Base-by-base conservation (phyloP, 2,329 filamentous ascomycete species). In the Fusarium beomiforme region DNA sequence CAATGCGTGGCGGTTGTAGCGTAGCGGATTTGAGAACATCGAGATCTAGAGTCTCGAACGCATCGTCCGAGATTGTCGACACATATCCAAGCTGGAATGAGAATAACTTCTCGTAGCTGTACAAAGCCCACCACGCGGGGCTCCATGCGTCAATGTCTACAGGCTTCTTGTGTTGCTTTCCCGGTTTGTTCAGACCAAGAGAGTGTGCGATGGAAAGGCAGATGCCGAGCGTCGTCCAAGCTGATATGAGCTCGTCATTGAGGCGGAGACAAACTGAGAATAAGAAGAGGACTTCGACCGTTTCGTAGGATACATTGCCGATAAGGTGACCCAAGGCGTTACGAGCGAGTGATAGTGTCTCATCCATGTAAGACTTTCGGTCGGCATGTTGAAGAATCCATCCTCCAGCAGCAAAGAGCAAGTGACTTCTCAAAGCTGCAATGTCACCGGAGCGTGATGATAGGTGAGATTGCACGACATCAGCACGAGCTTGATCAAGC, bases 51-150 rank as follows among this genome's bases (percentile, higher is more conserved):
- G 5, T 39, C 4, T 59, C 37, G 2, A 65, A 65, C 1, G 37
- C 11, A 4, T 65, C 60, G 8, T 65, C 62, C 0, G 50, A 65
- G 0, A 65, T 65, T 1, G 31, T 59, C 0, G 62, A 65, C 0
- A 50, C 62, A 2, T 59, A 65, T 3, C 62, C 62, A 1, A 65
- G 26, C 9, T 65, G 62, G 13, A 65, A 65, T 0, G 62, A 65
- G 11, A 65, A 65, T 0, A 65, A 3, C 19, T 65, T 65, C 21
- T 65, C 62, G 3, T 65, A 65, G 16, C 50, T 59, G 2, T 65
- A 65, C 1, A 65, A 5, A 5, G 50, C 60, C 60, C 62, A 65
- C 62, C 62, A 65, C 0, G 31, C 31, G 0, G 62, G 60, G 17
- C 19, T 65, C 62, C 62, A 65, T 0, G 59, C 47, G 0, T 65